Percentiles rank a stretch among this genome's conserved stretches.
Conservation (phyloP, 352 stramenopile species). For the Pythium volutum region DNA sequence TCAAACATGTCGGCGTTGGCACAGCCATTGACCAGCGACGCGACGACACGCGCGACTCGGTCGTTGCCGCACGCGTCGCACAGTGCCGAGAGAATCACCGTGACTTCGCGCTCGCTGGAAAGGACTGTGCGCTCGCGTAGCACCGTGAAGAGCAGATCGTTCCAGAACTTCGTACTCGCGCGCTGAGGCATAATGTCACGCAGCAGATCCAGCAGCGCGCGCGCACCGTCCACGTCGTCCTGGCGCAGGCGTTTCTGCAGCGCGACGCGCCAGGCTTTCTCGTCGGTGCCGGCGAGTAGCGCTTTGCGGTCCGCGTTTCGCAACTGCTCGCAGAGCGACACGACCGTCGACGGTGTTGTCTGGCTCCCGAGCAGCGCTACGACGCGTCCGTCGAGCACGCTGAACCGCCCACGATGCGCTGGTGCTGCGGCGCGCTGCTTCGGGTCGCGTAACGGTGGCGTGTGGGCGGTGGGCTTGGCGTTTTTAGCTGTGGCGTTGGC, state of each 20-base stretch:
- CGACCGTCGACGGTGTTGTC: slow-evolving; percentile 32
- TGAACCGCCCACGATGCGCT: slow-evolving; percentile 15
- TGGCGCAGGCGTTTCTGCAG: slow-evolving; percentile 49
- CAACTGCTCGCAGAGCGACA: slow-evolving; percentile 35
- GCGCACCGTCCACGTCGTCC: slow-evolving; percentile 43
- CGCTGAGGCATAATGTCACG: slow-evolving; percentile 42
- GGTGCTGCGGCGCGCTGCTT: too few species aligned
- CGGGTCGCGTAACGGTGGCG: too few species aligned
- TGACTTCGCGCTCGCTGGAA: slow-evolving; percentile 31
- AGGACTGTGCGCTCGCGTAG: slow-evolving; percentile 42
- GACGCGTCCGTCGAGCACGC: slow-evolving; percentile 34
- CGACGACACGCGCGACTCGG: slow-evolving; percentile 43
- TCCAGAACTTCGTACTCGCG: slow-evolving; percentile 58
- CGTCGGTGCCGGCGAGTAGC: slow-evolving; percentile 47
- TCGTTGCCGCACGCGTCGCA: slow-evolving; percentile 31
- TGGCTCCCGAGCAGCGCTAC: slow-evolving; percentile 34
- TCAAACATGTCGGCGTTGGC: slow-evolving; percentile 61
- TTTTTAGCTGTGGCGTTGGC: background rate
- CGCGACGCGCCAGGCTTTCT: slow-evolving; percentile 54
- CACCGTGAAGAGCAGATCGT: slow-evolving; percentile 70
- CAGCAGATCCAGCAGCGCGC: slow-evolving; percentile 51
- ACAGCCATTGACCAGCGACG: slow-evolving; percentile 63
- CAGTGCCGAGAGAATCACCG: slow-evolving; percentile 37
- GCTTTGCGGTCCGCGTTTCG: slow-evolving; percentile 33
- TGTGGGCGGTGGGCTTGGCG: too few species aligned